These are phyloP conservation scores for Ceratobasidium sp. DNA, from an alignment of 1,284 basidiomycete species.

Conservation along the genomic window DNA sequence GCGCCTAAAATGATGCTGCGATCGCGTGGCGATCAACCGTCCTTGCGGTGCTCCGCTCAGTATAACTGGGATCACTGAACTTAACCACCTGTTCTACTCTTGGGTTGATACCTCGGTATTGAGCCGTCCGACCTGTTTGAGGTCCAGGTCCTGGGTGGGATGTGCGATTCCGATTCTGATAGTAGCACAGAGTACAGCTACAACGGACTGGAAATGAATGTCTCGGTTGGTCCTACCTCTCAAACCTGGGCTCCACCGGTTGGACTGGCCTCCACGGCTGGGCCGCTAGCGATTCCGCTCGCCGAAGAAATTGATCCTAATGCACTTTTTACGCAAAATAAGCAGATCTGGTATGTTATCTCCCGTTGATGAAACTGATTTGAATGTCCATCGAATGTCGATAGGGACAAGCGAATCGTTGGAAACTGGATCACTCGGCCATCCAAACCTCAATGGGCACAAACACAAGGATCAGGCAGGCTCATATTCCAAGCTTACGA, in stretches of 20 bases:
- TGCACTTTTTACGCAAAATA: slow-evolving; percentile 9
- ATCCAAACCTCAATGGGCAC: not conserved
- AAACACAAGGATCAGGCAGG: not conserved
- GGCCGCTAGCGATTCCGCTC: not conserved
- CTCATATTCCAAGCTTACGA: slow-evolving; percentile 24
- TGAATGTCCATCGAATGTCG: not conserved
- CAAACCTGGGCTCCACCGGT: not conserved
- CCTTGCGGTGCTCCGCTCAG: too few species aligned
- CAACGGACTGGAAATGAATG: not conserved
- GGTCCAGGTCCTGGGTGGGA: not conserved
- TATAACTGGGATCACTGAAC: too few species aligned
- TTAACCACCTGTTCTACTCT: too few species aligned
- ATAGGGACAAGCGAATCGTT: slow-evolving; percentile 16
- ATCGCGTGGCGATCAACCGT: too few species aligned
- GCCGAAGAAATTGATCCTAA: slow-evolving; percentile 6
- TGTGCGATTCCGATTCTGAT: not conserved
- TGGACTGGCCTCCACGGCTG: not conserved
- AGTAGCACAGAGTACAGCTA: not conserved
- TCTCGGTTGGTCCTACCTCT: not conserved
- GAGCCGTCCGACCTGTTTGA: not conserved
- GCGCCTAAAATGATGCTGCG: too few species aligned
- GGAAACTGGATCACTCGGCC: slow-evolving; percentile 29
- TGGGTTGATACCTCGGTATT: too few species aligned
- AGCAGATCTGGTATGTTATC: slow-evolving; percentile 13
- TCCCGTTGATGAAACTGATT: not conserved